Base-by-base conservation (phyloP, 2,329 filamentous ascomycete species). In the Epichloe gansuensis region DNA sequence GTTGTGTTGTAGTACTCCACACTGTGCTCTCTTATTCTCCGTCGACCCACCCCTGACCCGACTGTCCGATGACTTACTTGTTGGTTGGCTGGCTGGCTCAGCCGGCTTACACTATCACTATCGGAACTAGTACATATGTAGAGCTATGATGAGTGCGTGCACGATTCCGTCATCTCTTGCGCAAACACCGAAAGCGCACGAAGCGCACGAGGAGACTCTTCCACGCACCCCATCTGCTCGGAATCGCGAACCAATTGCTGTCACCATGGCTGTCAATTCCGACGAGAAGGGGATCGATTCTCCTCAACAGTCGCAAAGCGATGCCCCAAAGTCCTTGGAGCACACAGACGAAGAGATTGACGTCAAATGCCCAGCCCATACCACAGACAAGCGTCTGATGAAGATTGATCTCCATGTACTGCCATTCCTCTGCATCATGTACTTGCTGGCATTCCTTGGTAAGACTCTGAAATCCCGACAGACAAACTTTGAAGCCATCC, bases 341-440 rank as follows among this genome's bases (percentile, higher is more conserved):
- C 34, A 36, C 12, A 41, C 43, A 21, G 50, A 50, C 41, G 43
- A 51, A 4, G 50, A 56, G 4, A 13, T 44, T 17, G 51, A 58
- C 42, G 55, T 61, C 47, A 44, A 36, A 27, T 77, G 74, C 55
- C 77, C 77, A 36, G 58, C 74, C 50, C 73, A 77, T 63, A 81
- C 77, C 4, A 81, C 77, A 2, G 84, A 89, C 69, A 71, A 74
- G 57, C 77, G 73, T 60, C 72, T 91, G 54, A 76, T 87, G 55
- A 85, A 82, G 67, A 82, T 90, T 61, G 87, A 90, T 64, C 64
- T 81, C 57, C 80, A 78, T 58, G 74, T 91, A 49, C 71, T 91
- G 50, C 87, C 87, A 0, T 85, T 84, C 57, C 72, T 91, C 51
- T 84, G 80, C 63, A 71, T 89, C 54, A 73, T 90, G 64, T 89